Percentiles rank a stretch among this genome's conserved stretches.
These are phyloP conservation scores for Nissolia schottii DNA, from an alignment of 306 rosid species.

Conservation along the genomic window DNA sequence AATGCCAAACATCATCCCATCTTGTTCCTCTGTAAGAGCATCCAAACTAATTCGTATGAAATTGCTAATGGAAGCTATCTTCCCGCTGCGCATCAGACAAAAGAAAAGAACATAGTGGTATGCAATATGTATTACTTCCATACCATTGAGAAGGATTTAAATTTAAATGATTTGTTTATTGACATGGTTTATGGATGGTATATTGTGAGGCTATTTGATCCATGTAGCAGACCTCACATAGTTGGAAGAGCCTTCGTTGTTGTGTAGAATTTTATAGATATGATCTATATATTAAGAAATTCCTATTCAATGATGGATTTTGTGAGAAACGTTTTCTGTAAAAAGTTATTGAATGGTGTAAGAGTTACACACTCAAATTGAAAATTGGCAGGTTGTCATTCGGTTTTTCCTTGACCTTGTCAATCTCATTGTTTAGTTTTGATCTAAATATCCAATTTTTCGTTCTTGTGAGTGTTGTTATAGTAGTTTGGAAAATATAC, in stretches of 20 bases:
- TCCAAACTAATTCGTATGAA: slow-evolving; percentile 71
- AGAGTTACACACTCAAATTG: too few species aligned
- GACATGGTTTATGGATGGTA: too few species aligned
- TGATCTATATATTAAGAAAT: too few species aligned
- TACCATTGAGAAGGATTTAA: too few species aligned
- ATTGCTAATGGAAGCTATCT: slow-evolving; percentile 75
- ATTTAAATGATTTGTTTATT: too few species aligned
- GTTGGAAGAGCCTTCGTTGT: too few species aligned
- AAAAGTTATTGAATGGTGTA: neutral
- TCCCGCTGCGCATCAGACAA: slow-evolving; percentile 33
- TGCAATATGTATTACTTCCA: neutral
- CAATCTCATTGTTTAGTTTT: neutral
- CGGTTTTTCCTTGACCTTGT: neutral
- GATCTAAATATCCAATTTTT: neutral
- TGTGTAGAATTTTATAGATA: too few species aligned
- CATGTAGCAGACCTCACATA: too few species aligned
- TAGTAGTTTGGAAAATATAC: neutral
- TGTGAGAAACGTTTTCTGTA: too few species aligned
- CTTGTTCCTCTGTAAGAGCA: slow-evolving; percentile 40
- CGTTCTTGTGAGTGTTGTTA: neutral
- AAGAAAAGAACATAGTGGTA: slow-evolving; percentile 51
- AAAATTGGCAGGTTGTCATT: neutral
- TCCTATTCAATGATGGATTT: too few species aligned
- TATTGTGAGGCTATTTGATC: too few species aligned
- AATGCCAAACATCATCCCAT: slow-evolving; percentile 29